Evolutionary conservation across 345 rosid genomes (phyloP), one percentile per base, ranked within the genome.

Genomic region (Tarenaya hassleriana): DNA sequence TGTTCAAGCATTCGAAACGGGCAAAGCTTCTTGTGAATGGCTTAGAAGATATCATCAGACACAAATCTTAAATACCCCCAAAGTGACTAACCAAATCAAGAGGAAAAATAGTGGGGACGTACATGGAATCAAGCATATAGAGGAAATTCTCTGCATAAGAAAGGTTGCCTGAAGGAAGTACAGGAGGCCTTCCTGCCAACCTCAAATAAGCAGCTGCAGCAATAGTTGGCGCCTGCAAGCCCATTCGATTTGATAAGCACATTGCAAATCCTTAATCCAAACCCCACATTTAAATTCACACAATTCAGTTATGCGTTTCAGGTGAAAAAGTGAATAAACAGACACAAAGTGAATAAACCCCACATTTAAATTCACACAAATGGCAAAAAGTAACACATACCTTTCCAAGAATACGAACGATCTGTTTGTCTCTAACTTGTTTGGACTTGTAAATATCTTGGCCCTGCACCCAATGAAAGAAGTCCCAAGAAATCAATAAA

Each of bases 161-260:
- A 56, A 85, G 85, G 63, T 58, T 76, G 73, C 63, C 79, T 10
- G 95, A 85, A 58, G 95, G 90, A 18, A 85, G 81, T 68, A 85
- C 86, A 0, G 97, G 85, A 69, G 94, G 97, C 68, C 97, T 78
- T 61, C 98, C 98, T 2, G 98, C 98, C 86, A 88, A 54, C 69
- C 95, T 81, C 67, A 88, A 60, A 78, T 92, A 92, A 60, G 95
- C 95, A 46, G 98, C 94, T 10, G 98, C 97, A 14, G 97, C 98
- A 45, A 92, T 78, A 33, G 97, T 92, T 51, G 98, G 94, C 58
- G 80, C 94, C 82, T 83, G 70, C 56, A 77, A 46, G 41, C 17
- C 58, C 24, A 31, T 67, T 16, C 41, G 7, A 12, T 18, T 32
- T 8, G 33, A 53, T 16, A 39, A 41, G 34, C 16, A 31, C 15